A percentile compares a stretch with the other conserved stretches of the same genome.
phyloP scores from a whole-genome alignment of 192 early-diverging fungal species.

The Piromyces finnis region DNA sequence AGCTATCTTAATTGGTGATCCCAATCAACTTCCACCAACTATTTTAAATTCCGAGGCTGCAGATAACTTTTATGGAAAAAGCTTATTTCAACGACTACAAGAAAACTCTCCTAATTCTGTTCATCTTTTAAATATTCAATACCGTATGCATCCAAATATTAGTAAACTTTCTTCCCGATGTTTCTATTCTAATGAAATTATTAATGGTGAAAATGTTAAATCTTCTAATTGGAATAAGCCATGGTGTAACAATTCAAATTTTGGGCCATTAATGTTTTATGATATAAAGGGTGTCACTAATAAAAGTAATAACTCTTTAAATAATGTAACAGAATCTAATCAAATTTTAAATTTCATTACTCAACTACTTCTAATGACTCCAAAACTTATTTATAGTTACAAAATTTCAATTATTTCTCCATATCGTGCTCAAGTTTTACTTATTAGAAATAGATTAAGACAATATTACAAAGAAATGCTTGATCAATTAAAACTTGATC shows the following conservation, averaged over 20 bases:
- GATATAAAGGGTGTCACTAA: conserved; percentile 33
- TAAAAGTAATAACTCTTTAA: background rate
- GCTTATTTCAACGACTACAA: conserved; percentile 74
- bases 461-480: background rate
- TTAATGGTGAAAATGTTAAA: conserved; percentile 44
- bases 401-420: conserved; percentile 77
- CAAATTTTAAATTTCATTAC: background rate
- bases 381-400: conserved; percentile 24
- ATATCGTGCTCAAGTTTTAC: conserved; percentile 68
- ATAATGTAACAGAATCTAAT: background rate
- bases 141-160: conserved; percentile 91
- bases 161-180: conserved; percentile 52
- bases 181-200: conserved; percentile 61
- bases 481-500: background rate
- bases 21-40: conserved; percentile 83
- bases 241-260: conserved; percentile 4
- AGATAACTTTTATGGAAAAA: conserved; percentile 58
- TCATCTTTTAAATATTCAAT: conserved; percentile 78
- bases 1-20: conserved; percentile 82
- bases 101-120: conserved; percentile 36
- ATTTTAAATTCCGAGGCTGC: conserved; percentile 52
- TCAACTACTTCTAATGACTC: background rate
- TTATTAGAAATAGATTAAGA: conserved; percentile 47
- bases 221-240: conserved; percentile 52
- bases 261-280: conserved; percentile 59